Evolutionary conservation across 768 basidiomycete genomes (phyloP), one percentile per base, ranked within the genome.

Genomic region (Trametes sanguinea): DNA sequence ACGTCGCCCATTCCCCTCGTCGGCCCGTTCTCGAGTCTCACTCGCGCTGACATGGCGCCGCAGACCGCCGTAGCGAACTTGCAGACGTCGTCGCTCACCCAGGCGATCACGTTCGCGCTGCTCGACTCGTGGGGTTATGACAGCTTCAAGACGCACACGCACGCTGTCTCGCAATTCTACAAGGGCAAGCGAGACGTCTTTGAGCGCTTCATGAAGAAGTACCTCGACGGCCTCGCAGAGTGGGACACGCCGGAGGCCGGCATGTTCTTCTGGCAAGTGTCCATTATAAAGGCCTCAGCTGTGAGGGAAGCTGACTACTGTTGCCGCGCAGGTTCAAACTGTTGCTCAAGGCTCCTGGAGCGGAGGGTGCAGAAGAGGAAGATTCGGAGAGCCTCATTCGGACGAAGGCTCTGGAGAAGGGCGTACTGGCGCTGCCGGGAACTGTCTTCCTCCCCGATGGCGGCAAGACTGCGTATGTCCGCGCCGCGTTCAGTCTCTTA

Each of bases 361-460:
- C 45, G 13, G 54, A 62, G 13, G 69, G 59, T 3, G 54, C 29
- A 13, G 65, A 55, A 7, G 71, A 73, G 50, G 67, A 69, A 33
- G 71, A 73, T 73, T 92, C 92, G 2, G 84, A 83, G 67, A 76
- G 77, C 17, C 67, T 95, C 54, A 91, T 97, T 65, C 79, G 82
- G 61, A 87, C 83, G 4, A 87, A 86, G 60, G 94, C 94, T 4
- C 82, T 90, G 61, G 85, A 88, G 65, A 83, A 84, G 35, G 94
- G 94, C 17, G 91, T 98, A 2, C 83, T 98, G 11, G 94, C 92
- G 7, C 82, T 98, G 22, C 95, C 95, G 1, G 95, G 95, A 11
- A 88, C 83, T 1, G 86, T 86, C 29, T 96, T 96, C 78, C 77
- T 91, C 55, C 92, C 95, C 6, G 84, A 83, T 60, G 88, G 86